Conservation (phyloP, 1,284 basidiomycete genomes). For the Hypsizygus ulmarius region DNA sequence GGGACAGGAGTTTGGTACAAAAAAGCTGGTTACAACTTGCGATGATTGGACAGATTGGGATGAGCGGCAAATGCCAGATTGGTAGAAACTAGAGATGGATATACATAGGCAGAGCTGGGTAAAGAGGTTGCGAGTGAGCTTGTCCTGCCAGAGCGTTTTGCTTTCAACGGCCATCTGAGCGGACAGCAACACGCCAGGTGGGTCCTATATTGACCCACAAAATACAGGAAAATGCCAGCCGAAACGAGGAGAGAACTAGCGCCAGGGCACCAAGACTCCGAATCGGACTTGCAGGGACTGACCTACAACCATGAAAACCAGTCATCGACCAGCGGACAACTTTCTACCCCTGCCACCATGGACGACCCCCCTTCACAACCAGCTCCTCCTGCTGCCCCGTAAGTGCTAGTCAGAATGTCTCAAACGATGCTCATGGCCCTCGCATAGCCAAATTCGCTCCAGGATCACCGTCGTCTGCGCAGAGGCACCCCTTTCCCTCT, state of each 20-base stretch:
- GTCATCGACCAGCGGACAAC: constrained; percentile 7
- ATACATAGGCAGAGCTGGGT: constrained; percentile 11
- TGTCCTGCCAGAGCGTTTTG: not conserved
- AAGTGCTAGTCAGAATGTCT: constrained; percentile 14
- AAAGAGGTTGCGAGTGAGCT: constrained; percentile 8
- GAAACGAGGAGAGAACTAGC: constrained; percentile 14
- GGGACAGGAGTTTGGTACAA: not conserved
- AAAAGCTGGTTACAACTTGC: constrained; percentile 8
- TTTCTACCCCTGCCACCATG: constrained; percentile 16
- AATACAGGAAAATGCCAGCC: constrained; percentile 15
- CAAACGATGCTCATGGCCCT: constrained; percentile 4
- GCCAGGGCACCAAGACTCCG: constrained; percentile 16
- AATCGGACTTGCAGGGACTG: constrained; percentile 20
- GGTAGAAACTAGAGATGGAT: constrained; percentile 12
- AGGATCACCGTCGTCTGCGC: constrained; percentile 79
- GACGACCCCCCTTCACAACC: constrained; percentile 16
- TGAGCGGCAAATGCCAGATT: constrained; percentile 16
- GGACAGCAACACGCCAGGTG: not conserved
- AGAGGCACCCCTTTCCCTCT: constrained; percentile 48
- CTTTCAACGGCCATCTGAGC: not conserved
- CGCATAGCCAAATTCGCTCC: constrained; percentile 67
- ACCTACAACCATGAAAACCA: constrained; percentile 16
- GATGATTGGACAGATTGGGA: constrained; percentile 13
- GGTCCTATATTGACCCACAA: not conserved
- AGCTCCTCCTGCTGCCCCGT: constrained; percentile 26